These are phyloP conservation scores for Saprolegnia parasitica DNA, from an alignment of 352 stramenopile species.

Conservation along the genomic window DNA sequence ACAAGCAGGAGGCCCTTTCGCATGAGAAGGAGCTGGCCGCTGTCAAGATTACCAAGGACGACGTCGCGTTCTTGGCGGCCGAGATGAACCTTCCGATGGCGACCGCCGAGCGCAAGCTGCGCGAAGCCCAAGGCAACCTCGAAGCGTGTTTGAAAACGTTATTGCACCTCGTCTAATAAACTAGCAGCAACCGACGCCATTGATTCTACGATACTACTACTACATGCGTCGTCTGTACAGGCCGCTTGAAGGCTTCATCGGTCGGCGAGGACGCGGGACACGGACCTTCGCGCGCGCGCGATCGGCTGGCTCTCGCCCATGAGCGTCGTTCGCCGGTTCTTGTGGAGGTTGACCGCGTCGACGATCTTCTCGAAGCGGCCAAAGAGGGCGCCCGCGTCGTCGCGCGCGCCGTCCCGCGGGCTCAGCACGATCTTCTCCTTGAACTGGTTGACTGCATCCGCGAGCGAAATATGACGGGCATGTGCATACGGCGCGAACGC, in stretches of 20 bases:
- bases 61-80: slow-evolving; percentile 65
- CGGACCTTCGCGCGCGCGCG: neutral
- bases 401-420: slow-evolving; percentile 16
- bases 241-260: neutral
- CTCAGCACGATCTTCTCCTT: slow-evolving; percentile 29
- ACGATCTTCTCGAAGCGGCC: slow-evolving; percentile 13
- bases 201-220: slow-evolving; percentile 8
- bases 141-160: slow-evolving; percentile 53
- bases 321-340: slow-evolving; percentile 19
- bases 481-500: slow-evolving; percentile 33
- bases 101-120: slow-evolving; percentile 76
- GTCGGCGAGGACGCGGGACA: slow-evolving; percentile 4
- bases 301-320: slow-evolving; percentile 4
- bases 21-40: slow-evolving; percentile 75
- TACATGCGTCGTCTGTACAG: slow-evolving; percentile 5
- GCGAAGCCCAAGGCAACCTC: slow-evolving; percentile 68
- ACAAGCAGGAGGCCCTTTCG: slow-evolving; percentile 74
- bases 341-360: slow-evolving; percentile 27
- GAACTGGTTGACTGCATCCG: slow-evolving; percentile 21
- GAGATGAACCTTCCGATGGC: slow-evolving; percentile 76
- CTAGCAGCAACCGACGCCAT: slow-evolving; percentile 29
- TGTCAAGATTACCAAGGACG: slow-evolving; percentile 77
- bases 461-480: slow-evolving; percentile 12
- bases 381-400: neutral
- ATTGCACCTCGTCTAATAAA: slow-evolving; percentile 33